phyloP scores from a whole-genome alignment of 163 green algal species.

The Volvox carteri region DNA sequence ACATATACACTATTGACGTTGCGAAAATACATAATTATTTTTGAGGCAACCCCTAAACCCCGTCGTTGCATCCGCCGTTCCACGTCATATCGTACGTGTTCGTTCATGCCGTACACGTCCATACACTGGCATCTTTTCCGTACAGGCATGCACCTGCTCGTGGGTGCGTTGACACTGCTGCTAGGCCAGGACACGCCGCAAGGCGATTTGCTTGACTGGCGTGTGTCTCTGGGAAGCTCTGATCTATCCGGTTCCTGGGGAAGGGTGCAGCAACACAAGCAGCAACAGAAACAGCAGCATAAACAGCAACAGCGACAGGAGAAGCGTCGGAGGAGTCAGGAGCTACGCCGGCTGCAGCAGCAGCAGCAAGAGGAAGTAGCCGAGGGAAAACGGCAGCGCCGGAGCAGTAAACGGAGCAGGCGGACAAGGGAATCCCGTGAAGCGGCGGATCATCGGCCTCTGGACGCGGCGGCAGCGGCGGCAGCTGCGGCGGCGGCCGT shows the following conservation, averaged over 20 bases:
- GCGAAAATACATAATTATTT: too few species aligned
- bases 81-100: too few species aligned
- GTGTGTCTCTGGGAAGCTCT: background rate
- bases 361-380: background rate
- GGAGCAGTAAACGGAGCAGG: background rate
- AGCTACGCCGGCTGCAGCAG: background rate
- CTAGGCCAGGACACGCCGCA: slow-evolving; percentile 78
- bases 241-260: slow-evolving; percentile 7
- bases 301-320: background rate
- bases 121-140: slow-evolving; percentile 61
- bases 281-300: background rate
- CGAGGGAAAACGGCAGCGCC: background rate
- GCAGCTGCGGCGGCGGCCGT: too few species aligned
- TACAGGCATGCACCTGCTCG: slow-evolving; percentile 23
- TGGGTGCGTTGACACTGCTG: slow-evolving; percentile 77
- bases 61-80: too few species aligned
- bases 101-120: background rate
- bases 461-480: background rate
- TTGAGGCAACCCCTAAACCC: too few species aligned
- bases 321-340: background rate
- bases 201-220: slow-evolving; percentile 55
- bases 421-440: background rate
- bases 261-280: background rate
- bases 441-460: too few species aligned
- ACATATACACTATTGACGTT: too few species aligned